Evolutionary conservation across 2,329 filamentous ascomycete genomes (phyloP).

Genomic region (Colletotrichum magnum): DNA sequence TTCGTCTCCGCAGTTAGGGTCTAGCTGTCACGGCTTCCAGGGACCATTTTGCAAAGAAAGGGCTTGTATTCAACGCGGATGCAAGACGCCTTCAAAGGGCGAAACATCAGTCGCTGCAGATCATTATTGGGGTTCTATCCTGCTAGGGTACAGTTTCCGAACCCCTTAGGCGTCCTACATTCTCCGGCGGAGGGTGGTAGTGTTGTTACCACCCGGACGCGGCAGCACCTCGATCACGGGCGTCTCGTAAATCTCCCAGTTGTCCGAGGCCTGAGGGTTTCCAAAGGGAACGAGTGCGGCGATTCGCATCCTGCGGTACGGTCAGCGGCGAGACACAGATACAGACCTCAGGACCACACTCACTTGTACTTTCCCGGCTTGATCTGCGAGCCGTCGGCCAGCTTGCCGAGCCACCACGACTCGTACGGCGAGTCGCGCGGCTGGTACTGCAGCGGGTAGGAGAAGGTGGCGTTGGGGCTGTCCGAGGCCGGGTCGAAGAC

Average conservation of each 20-base stretch:
- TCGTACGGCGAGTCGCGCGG: constrained; percentile 49
- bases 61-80: too few relatives aligned
- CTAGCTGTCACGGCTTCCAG: too few relatives aligned
- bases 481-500: constrained; percentile 51
- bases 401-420: constrained; percentile 60
- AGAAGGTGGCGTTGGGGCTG: constrained; percentile 54
- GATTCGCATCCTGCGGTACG: constrained; percentile 51
- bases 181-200: background rate
- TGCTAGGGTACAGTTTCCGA: too few relatives aligned
- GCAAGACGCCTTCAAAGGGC: too few relatives aligned
- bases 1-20: too few relatives aligned
- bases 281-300: constrained; percentile 58
- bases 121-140: too few relatives aligned
- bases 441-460: constrained; percentile 54
- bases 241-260: constrained; percentile 57
- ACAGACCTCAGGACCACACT: constrained; percentile 3
- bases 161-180: background rate
- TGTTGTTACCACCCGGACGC: constrained; percentile 3
- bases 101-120: too few relatives aligned
- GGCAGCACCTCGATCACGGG: constrained; percentile 50
- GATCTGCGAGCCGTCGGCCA: constrained; percentile 58
- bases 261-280: constrained; percentile 55
- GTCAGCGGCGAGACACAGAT: background rate
- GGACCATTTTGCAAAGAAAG: too few relatives aligned
- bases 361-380: constrained; percentile 58